Evolutionary conservation across 2,329 filamentous ascomycete species (phyloP), one percentile per base, ranked within the genome.

Genomic region (Neocatenulostroma microsporum): DNA sequence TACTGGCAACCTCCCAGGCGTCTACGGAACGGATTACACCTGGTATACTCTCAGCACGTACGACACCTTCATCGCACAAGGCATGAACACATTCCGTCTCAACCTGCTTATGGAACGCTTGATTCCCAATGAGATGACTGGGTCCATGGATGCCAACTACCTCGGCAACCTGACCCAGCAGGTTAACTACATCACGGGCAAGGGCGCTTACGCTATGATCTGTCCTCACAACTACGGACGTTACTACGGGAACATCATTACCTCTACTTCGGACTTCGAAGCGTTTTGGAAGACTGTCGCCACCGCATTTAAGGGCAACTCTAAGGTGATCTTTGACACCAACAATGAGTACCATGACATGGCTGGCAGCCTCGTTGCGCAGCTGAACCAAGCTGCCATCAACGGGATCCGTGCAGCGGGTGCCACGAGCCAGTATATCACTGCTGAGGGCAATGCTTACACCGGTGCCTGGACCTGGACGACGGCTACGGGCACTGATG

Each of bases 101-200:
- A 70, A 74, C 36, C 65, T 73, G 41, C 62, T 72, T 54, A 77
- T 78, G 73, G 74, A 78, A 54, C 70, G 74, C 10, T 60, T 76
- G 21, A 63, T 70, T 9, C 72, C 70, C 6, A 60, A 59, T 34
- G 50, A 52, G 21, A 56, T 78, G 44, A 71, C 68, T 3, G 69
- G 65, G 12, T 14, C 56, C 6, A 45, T 66, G 25, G 62, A 70
- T 42, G 42, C 52, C 4, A 50, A 50, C 20, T 73, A 73, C 53
- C 53, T 66, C 11, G 57, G 58, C 37, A 64, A 66, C 45, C 52
- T 69, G 2, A 67, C 46, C 3, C 35, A 53, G 30, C 60, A 62
- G 39, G 52, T 71, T 36, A 62, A 68, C 36, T 62, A 66, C 53
- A 67, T 72, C 47, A 73, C 65, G 18, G 44, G 49, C n/a, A 63